Evolutionary conservation across 2,329 filamentous ascomycete species (phyloP).

Genomic region (Sodiomyces alkalinus): DNA sequence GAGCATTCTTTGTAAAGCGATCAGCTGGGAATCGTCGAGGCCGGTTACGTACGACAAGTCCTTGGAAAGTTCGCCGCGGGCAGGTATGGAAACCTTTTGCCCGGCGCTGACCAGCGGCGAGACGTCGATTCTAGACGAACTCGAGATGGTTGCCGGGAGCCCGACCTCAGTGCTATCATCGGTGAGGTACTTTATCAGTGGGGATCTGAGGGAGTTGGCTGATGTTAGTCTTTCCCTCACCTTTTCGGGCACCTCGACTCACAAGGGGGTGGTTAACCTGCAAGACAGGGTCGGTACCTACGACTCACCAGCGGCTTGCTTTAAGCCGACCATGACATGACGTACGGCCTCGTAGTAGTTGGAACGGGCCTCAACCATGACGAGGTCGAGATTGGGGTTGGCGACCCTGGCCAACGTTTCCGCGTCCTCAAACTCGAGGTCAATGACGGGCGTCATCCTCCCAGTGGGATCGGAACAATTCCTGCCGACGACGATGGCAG

Average conservation of each 20-base stretch:
- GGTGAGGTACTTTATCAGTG: background rate
- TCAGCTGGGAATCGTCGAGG: conserved; percentile 58
- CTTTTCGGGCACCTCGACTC: too few relatives aligned
- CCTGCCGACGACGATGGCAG: conserved; percentile 55
- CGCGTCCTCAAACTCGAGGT: conserved; percentile 20
- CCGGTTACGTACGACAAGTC: conserved; percentile 11
- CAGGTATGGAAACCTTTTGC: conserved; percentile 1
- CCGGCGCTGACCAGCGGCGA: too few relatives aligned
- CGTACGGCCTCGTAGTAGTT: conserved; percentile 68
- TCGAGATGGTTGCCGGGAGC: background rate
- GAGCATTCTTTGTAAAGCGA: conserved; percentile 54
- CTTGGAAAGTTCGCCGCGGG: conserved; percentile 1
- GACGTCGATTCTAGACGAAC: conserved; percentile 1
- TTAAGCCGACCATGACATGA: conserved; percentile 58
- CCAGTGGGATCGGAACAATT: conserved; percentile 2
- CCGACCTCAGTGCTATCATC: background rate
- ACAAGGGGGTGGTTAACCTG: too few relatives aligned
- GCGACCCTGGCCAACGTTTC: conserved; percentile 27
- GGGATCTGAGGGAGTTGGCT: conserved; percentile 2
- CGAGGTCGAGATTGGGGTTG: conserved; percentile 51
- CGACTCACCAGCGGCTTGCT: conserved; percentile 39
- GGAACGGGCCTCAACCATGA: conserved; percentile 63
- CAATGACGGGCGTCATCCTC: conserved; percentile 27
- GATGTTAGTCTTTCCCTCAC: too few relatives aligned
- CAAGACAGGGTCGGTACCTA: too few relatives aligned